Evolutionary conservation across 1,284 basidiomycete species (phyloP).

Genomic region (Apiotrichum mycotoxinovorans): DNA sequence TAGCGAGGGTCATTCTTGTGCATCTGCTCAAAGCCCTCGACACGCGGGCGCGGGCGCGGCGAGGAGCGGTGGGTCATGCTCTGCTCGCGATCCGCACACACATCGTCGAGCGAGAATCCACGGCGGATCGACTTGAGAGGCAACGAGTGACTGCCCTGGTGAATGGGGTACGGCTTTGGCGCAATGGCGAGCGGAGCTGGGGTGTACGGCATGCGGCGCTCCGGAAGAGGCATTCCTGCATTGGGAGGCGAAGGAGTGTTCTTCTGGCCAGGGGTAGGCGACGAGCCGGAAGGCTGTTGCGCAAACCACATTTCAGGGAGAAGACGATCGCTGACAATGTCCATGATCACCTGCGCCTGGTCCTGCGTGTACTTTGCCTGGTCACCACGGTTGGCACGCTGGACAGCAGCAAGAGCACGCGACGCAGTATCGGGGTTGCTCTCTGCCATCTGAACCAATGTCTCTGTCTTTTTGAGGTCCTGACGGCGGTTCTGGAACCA

Average conservation of each 20-base stretch:
- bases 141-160: conserved; percentile 5
- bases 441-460: conserved; percentile 18
- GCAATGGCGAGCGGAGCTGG: conserved; percentile 16
- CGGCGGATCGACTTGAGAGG: conserved; percentile 19
- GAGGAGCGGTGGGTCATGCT: conserved; percentile 23
- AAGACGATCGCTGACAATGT: conserved; percentile 22
- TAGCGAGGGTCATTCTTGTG: conserved; percentile 25
- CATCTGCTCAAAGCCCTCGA: conserved; percentile 21
- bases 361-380: conserved; percentile 18
- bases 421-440: conserved; percentile 23
- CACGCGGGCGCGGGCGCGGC: conserved; percentile 12
- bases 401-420: conserved; percentile 18
- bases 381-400: conserved; percentile 22
- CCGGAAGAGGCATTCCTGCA: conserved; percentile 1
- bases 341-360: conserved; percentile 21
- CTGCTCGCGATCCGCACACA: conserved; percentile 22
- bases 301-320: conserved; percentile 21
- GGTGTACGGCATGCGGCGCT: conserved; percentile 11
- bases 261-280: conserved; percentile 14
- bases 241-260: conserved; percentile 4
- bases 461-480: conserved; percentile 25
- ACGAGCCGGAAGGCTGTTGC: conserved; percentile 21
- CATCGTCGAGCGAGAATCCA: conserved; percentile 23
- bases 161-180: conserved; percentile 13
- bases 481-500: conserved; percentile 29